Evolutionary conservation across 2,329 filamentous ascomycete genomes (phyloP).

Genomic region (Dothideomycetes sp.): DNA sequence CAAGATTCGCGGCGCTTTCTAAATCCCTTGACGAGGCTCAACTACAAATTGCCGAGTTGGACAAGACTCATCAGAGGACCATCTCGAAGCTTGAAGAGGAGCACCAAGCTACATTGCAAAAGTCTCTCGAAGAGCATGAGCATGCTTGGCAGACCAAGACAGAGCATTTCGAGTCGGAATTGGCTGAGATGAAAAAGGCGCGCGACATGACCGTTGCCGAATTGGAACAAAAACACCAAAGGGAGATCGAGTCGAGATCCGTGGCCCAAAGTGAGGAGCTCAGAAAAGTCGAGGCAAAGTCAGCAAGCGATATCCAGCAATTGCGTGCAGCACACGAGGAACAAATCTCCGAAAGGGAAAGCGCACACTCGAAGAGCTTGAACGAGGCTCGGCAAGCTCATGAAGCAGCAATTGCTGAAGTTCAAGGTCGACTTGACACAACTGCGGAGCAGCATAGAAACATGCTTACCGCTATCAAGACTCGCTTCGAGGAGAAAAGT

Average conservation of each 20-base stretch:
- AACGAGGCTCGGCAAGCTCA: slow-evolving; percentile 5
- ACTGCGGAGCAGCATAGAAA: slow-evolving; percentile 5
- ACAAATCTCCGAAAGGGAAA: slow-evolving; percentile 9
- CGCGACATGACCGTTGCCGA: slow-evolving; percentile 1
- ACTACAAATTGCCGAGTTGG: slow-evolving; percentile 1
- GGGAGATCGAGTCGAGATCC: slow-evolving; percentile 1
- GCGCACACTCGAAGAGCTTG: slow-evolving; percentile 9
- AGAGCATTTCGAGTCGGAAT: background rate
- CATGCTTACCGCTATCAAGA: slow-evolving; percentile 6
- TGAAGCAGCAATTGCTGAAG: slow-evolving; percentile 2
- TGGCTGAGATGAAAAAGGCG: background rate
- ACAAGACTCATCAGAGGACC: slow-evolving; percentile 2
- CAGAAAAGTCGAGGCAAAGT: background rate
- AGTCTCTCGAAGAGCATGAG: slow-evolving; percentile 1
- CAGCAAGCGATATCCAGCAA: slow-evolving; percentile 3
- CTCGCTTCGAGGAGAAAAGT: slow-evolving; percentile 7
- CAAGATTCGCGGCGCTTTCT: slow-evolving; percentile 1
- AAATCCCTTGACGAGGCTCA: background rate
- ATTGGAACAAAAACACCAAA: background rate
- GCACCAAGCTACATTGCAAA: background rate
- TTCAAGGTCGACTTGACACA: slow-evolving; percentile 6
- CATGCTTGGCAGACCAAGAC: background rate
- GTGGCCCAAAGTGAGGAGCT: slow-evolving; percentile 1
- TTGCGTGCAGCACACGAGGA: slow-evolving; percentile 7
- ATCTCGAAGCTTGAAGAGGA: background rate